Conservation (phyloP, 192 early-diverging fungal genomes). For the Chytriomyces sp. region DNA sequence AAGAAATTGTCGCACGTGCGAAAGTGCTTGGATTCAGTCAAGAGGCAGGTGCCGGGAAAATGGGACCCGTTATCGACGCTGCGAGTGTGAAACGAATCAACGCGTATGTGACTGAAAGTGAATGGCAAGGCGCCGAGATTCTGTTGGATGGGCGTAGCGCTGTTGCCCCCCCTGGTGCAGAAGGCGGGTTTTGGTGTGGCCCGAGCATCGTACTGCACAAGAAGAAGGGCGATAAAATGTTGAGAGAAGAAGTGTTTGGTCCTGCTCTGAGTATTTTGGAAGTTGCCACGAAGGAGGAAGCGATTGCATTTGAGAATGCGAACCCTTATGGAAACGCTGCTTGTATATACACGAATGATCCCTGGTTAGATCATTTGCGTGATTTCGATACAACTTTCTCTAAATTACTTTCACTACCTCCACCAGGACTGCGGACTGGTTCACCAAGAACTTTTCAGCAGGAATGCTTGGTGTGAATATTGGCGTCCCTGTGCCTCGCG, state of each 20-base stretch:
- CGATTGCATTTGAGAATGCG: constrained; percentile 75
- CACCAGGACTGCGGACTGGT: constrained; percentile 67
- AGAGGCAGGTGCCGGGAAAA: constrained; percentile 51
- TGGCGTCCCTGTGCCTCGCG: constrained; percentile 69
- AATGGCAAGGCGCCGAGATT: constrained; percentile 60
- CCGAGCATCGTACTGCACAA: constrained; percentile 72
- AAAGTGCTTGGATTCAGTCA: constrained; percentile 58
- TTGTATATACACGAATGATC: constrained; percentile 32
- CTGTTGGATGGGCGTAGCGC: constrained; percentile 72
- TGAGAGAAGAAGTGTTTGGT: constrained; percentile 84
- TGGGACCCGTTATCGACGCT: constrained; percentile 50
- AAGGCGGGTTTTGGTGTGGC: constrained; percentile 74
- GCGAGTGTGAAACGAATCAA: not conserved
- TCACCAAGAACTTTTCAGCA: constrained; percentile 69
- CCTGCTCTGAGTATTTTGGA: constrained; percentile 74
- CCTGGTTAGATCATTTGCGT: not conserved
- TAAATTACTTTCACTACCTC: constrained; percentile 41
- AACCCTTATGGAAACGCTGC: constrained; percentile 55
- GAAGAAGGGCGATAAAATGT: constrained; percentile 60
- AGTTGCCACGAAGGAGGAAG: constrained; percentile 60
- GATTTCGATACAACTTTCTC: constrained; percentile 35
- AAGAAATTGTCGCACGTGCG: constrained; percentile 65
- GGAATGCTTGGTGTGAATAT: constrained; percentile 84
- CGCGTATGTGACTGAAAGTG: constrained; percentile 55
- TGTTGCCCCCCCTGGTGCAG: constrained; percentile 8